Conservation (phyloP, 305 asterid species). For the Petunia hybrid region DNA sequence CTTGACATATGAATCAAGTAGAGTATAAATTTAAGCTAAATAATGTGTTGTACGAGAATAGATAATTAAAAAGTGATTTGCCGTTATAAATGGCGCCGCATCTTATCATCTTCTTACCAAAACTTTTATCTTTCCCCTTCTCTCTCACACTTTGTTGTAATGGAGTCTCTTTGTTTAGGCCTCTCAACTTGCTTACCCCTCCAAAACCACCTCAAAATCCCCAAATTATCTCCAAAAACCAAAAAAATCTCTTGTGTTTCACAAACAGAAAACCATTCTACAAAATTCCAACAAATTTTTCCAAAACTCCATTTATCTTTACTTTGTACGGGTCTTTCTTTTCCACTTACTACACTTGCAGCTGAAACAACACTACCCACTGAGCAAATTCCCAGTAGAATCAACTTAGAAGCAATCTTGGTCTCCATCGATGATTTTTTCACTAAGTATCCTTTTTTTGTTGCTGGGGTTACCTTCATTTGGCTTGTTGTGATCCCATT, state of each 20-base stretch:
- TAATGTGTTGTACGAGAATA: background rate
- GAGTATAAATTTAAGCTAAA: background rate
- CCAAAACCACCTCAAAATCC: conserved; percentile 51
- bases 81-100: conserved; percentile 52
- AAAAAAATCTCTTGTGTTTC: background rate
- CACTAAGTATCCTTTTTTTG: conserved; percentile 81
- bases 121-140: conserved; percentile 20
- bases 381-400: conserved; percentile 58
- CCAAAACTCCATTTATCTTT: conserved; percentile 47
- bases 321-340: conserved; percentile 50
- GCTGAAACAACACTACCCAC: conserved; percentile 53
- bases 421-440: conserved; percentile 81
- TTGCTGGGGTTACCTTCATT: conserved; percentile 69
- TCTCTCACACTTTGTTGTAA: conserved; percentile 29
- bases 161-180: conserved; percentile 76
- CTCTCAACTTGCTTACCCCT: conserved; percentile 59
- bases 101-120: conserved; percentile 47
- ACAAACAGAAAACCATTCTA: conserved; percentile 39
- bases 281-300: conserved; percentile 34
- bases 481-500: conserved; percentile 86
- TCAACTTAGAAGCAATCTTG: conserved; percentile 74
- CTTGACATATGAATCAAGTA: background rate
- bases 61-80: background rate
- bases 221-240: conserved; percentile 37
- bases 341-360: conserved; percentile 71